A percentile compares a stretch with the other conserved stretches of the same genome.
These are phyloP conservation scores for Talaromyces sp. DNA, from an alignment of 2,329 filamentous ascomycete species.

Conservation along the genomic window DNA sequence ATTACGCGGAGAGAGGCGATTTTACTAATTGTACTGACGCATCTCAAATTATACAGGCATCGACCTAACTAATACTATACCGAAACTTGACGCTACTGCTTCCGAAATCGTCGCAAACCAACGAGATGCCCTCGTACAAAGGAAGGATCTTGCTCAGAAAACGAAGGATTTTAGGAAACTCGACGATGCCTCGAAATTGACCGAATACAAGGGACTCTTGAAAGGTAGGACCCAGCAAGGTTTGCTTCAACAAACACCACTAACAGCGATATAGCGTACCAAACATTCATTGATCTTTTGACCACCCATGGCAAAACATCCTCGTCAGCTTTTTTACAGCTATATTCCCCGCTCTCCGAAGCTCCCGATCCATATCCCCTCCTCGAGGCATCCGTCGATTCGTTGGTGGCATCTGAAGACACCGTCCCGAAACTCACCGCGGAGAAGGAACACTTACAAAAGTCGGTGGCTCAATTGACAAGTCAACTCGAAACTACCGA, in stretches of 20 bases:
- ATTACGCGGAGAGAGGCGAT: background rate
- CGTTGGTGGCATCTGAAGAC: conserved; percentile 86
- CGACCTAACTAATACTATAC: conserved; percentile 78
- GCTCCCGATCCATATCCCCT: conserved; percentile 95
- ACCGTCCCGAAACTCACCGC: conserved; percentile 83
- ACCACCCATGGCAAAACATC: conserved; percentile 95
- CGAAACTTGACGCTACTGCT: conserved; percentile 86
- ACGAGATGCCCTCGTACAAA: conserved; percentile 89
- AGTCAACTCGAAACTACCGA: conserved; percentile 81
- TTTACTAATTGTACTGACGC: background rate
- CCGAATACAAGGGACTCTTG: conserved; percentile 82
- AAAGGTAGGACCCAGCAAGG: conserved; percentile 61
- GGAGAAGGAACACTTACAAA: conserved; percentile 85
- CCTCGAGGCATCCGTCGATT: conserved; percentile 93
- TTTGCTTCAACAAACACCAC: background rate
- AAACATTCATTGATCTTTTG: conserved; percentile 93
- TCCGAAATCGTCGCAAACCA: conserved; percentile 93
- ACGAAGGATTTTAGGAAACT: conserved; percentile 97
- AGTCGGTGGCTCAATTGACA: conserved; percentile 71
- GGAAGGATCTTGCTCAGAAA: conserved; percentile 97
- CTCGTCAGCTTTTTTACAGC: conserved; percentile 86
- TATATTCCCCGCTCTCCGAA: conserved; percentile 91
- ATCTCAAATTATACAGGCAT: conserved; percentile 60
- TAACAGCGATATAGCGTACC: conserved; percentile 67
- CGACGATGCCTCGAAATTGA: conserved; percentile 81